Percentiles rank a stretch among this genome's conserved stretches.
Conservation (phyloP, 805 yeast species). For the Torulaspora microellipsoides region DNA sequence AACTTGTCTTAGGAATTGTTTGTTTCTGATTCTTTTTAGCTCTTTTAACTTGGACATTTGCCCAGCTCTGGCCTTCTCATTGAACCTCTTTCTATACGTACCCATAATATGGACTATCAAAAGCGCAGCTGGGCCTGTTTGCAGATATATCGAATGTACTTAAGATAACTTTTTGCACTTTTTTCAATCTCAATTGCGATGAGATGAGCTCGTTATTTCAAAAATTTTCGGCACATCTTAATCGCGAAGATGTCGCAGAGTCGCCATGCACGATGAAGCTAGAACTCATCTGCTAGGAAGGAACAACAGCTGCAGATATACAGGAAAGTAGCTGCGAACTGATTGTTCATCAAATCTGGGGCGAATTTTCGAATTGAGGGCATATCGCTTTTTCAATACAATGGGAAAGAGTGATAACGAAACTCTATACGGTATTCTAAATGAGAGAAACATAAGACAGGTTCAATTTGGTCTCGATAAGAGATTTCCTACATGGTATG, state of each 20-base stretch:
- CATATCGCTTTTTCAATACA: not conserved
- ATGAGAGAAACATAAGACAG: conserved; percentile 55
- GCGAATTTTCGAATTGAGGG: no score
- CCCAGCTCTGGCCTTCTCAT: conserved; percentile 82
- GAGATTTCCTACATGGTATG: conserved; percentile 81
- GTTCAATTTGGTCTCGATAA: conserved; percentile 62
- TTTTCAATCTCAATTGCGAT: not conserved
- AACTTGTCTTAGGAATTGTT: conserved; percentile 53
- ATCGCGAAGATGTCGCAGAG: not conserved
- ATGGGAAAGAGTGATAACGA: conserved; percentile 34
- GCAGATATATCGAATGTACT: no score
- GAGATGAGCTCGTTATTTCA: conserved; percentile 11
- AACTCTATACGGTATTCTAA: conserved; percentile 52
- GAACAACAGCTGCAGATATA: no score
- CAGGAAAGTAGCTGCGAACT: no score
- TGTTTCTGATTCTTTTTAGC: conserved; percentile 61
- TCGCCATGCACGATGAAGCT: conserved; percentile 16
- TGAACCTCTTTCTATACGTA: conserved; percentile 71
- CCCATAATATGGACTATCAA: conserved; percentile 50
- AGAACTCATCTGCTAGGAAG: no score
- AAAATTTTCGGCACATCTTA: not conserved
- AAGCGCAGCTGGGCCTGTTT: no score
- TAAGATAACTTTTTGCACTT: no score
- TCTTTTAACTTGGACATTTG: conserved; percentile 75
- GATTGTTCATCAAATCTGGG: no score